Conservation (phyloP, 345 rosid species). For the Aquilaria malaccensis region DNA sequence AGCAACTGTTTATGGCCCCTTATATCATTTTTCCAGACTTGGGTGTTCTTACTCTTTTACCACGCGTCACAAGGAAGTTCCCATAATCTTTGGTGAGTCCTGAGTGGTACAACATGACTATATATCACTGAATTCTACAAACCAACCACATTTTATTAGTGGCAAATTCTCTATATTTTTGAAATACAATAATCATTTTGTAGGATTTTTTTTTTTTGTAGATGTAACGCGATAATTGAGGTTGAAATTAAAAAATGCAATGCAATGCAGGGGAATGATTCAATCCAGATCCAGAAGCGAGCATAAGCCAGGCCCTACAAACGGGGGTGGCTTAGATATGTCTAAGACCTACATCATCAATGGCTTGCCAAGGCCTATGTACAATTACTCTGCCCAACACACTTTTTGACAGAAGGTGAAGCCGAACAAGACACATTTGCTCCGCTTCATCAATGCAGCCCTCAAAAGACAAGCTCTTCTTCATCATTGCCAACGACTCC, state of each 20-base stretch:
- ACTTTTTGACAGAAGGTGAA: conserved; percentile 39
- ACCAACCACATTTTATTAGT: too few species aligned
- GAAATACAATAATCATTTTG: too few species aligned
- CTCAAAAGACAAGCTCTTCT: conserved; percentile 54
- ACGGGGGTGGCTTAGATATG: conserved; percentile 79
- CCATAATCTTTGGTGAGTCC: conserved; percentile 51
- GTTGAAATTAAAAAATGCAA: background rate
- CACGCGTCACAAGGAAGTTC: conserved; percentile 71
- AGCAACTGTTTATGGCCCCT: conserved; percentile 64
- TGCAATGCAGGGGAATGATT: conserved; percentile 64
- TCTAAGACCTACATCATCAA: conserved; percentile 77
- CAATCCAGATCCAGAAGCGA: conserved; percentile 61
- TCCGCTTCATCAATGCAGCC: conserved; percentile 41
- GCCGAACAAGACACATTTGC: conserved; percentile 38
- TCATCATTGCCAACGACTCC: conserved; percentile 43
- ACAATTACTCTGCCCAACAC: conserved; percentile 68
- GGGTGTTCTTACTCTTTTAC: conserved; percentile 61
- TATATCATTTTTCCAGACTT: conserved; percentile 58
- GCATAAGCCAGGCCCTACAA: conserved; percentile 55
- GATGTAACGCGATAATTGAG: too few species aligned
- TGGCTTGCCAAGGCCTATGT: conserved; percentile 69
- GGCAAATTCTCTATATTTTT: too few species aligned
- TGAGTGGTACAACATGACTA: too few species aligned
- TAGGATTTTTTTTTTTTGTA: too few species aligned
- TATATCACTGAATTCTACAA: too few species aligned